These are phyloP conservation scores for Podospora comata DNA, from an alignment of 495 filamentous ascomycete species.

Conservation along the genomic window DNA sequence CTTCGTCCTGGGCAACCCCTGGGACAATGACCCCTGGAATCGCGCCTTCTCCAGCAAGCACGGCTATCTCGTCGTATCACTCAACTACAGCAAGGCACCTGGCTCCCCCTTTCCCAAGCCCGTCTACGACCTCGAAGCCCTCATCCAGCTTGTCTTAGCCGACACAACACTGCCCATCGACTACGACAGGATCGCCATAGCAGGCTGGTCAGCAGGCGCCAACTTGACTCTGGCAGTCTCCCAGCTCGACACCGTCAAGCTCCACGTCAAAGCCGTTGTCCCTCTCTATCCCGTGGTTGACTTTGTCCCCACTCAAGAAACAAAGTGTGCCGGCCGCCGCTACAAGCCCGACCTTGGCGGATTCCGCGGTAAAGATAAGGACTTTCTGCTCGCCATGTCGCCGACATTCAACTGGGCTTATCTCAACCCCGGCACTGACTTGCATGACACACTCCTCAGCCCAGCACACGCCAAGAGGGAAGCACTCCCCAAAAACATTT, in stretches of 20 bases:
- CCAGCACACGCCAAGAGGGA: conserved; percentile 30
- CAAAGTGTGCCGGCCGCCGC: conserved; percentile 27
- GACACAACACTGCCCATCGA: conserved; percentile 37
- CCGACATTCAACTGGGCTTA: conserved; percentile 37
- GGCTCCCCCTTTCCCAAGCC: conserved; percentile 32
- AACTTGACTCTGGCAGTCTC: conserved; percentile 34
- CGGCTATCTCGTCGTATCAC: conserved; percentile 34
- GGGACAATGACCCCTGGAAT: conserved; percentile 42
- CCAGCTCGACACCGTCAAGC: conserved; percentile 29
- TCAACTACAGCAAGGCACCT: conserved; percentile 42
- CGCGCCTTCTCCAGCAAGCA: conserved; percentile 31
- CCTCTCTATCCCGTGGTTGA: conserved; percentile 38
- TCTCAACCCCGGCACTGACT: conserved; percentile 20
- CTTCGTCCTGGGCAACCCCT: conserved; percentile 34
- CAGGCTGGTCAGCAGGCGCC: conserved; percentile 39
- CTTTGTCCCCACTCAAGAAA: conserved; percentile 14
- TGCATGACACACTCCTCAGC: conserved; percentile 33
- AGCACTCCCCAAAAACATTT: conserved; percentile 33
- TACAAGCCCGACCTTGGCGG: conserved; percentile 36
- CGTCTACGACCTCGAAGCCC: conserved; percentile 33
- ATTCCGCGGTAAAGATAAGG: conserved; percentile 24
- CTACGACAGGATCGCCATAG: conserved; percentile 31
- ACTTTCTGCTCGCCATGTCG: conserved; percentile 25
- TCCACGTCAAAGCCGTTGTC: conserved; percentile 31
- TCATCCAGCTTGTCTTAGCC: conserved; percentile 27